Evolutionary conservation across 768 basidiomycete species (phyloP).

Genomic region (Phlebiopsis flavidoalba): DNA sequence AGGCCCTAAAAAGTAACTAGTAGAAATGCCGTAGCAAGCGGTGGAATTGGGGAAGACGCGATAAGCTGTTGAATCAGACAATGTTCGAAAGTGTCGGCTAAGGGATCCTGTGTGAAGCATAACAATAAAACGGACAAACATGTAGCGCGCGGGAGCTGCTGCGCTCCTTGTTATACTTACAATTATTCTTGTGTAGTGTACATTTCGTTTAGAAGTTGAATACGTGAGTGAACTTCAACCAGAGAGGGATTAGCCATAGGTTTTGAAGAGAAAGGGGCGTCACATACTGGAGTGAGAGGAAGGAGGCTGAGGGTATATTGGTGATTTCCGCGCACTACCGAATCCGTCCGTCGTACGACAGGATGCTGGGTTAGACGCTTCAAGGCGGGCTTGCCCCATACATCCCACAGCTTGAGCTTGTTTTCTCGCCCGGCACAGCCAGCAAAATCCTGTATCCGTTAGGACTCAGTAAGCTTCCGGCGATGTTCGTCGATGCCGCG

Average conservation of each 20-base stretch:
- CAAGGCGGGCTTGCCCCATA: slow-evolving; percentile 41
- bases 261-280: no score
- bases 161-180: background rate
- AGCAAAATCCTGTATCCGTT: slow-evolving; percentile 50
- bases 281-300: no score
- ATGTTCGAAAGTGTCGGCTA: background rate
- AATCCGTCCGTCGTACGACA: slow-evolving; percentile 4
- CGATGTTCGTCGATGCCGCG: slow-evolving; percentile 31
- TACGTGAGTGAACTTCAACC: background rate
- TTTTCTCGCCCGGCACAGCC: slow-evolving; percentile 58
- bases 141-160: background rate
- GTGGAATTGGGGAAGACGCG: background rate
- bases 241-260: no score
- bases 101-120: background rate
- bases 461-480: slow-evolving; percentile 50
- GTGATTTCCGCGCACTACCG: slow-evolving; percentile 2
- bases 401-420: slow-evolving; percentile 61
- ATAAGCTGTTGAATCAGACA: background rate
- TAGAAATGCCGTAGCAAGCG: background rate
- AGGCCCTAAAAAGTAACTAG: no score
- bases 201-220: background rate
- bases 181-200: background rate
- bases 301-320: background rate
- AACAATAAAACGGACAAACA: background rate
- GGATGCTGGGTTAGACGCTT: slow-evolving; percentile 10